Base-by-base conservation (phyloP, 2,329 filamentous ascomycete species). In the Ampelomyces quisqualis region DNA sequence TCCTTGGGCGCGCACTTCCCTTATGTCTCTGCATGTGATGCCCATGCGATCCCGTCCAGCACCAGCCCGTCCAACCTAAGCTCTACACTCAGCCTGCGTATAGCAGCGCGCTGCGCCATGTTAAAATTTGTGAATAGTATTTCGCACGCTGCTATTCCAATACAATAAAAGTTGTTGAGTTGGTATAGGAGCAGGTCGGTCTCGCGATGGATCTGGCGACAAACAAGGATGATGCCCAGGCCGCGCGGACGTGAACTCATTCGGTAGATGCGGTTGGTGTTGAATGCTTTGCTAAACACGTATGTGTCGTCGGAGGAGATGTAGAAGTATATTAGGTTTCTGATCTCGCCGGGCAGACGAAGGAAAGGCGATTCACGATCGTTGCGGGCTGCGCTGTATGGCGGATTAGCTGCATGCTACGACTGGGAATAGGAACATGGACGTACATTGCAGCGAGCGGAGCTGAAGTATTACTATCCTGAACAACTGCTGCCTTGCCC, bases 161-260 rank as follows among this genome's bases (percentile, higher is more conserved):
- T 17, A 44, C 27, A 31, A 23, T 20, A 28, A 49, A 46, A 7
- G 19, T 41, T 13, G n/a, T 35, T 44, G 6, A 49, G 43, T 13
- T 22, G 6, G 18, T 19, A 36, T 13, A 23, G 23, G 7, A 39
- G 40, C 28, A 20, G 32, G 22, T 13, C 30, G 17, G 30, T 38
- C 24, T 49, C 46, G 17, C 13, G 19, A 30, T 52, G 41, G 18
- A 50, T 33, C 9, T 53, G 40, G 20, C 43, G 43, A 14, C 49
- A 53, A 10, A 38, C 30, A 11, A 22, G 17, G n/a, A 38, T 39
- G 18, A 50, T 40, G 11, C 34, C 29, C n/a, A 40, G 17, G n/a
- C 18, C 15, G 5, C 26, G 17, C 5, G 17, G 7, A 11, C 10
- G 14, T n/a, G n/a, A n/a, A n/a, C n/a, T n/a, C n/a, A n/a, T n/a